Evolutionary conservation across 164 flowering plant species (phyloP).

Genomic region (Warburgia ugandensis): DNA sequence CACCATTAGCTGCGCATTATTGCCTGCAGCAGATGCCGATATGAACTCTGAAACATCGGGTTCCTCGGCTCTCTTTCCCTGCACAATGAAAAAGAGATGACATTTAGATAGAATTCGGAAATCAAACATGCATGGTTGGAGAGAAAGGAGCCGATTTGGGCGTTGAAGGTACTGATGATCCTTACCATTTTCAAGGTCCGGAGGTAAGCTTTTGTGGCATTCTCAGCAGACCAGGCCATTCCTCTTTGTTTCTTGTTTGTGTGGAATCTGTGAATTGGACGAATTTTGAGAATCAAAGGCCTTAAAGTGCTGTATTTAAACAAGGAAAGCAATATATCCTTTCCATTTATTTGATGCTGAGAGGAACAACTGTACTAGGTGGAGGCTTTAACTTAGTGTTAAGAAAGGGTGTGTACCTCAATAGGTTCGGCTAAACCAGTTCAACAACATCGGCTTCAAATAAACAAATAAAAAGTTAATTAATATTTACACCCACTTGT

Average conservation of each 20-base stretch:
- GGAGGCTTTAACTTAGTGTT: no score
- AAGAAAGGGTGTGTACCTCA: no score
- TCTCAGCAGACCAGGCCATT: conserved; percentile 88
- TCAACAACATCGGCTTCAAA: no score
- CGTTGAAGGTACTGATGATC: neutral
- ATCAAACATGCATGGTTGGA: neutral
- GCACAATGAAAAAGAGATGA: conserved; percentile 9
- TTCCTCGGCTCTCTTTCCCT: conserved; percentile 59
- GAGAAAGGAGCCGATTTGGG: neutral
- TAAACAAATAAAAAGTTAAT: no score
- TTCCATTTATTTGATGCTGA: neutral
- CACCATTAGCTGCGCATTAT: conserved; percentile 58
- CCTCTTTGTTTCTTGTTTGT: conserved; percentile 7
- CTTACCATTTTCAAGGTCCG: conserved; percentile 74
- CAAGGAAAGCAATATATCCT: neutral
- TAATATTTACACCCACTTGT: no score
- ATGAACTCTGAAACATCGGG: conserved; percentile 67
- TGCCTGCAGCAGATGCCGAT: conserved; percentile 85
- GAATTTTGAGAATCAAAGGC: conserved; percentile 7
- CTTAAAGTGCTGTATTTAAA: neutral
- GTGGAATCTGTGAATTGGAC: neutral
- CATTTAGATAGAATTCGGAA: neutral
- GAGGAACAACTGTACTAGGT: neutral
- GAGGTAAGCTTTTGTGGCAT: conserved; percentile 84
- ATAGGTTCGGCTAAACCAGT: no score